Base-by-base conservation (phyloP, 108 stramenopile species). In the Cylindrotheca fusiformis region DNA sequence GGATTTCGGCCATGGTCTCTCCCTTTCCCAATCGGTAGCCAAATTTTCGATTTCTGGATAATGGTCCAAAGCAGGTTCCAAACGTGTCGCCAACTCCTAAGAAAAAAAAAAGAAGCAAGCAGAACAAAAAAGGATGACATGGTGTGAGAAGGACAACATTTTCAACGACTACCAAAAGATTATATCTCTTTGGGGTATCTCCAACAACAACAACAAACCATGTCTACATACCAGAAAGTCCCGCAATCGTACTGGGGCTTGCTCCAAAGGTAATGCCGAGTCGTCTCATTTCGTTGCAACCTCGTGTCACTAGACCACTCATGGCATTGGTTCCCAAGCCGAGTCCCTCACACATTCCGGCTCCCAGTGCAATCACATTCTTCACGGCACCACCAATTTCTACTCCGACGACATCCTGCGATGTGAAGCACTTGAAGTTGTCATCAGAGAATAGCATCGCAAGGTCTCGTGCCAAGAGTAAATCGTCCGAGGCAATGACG, bases 351-450 rank as follows among this genome's bases (percentile, higher is more conserved):
- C 94, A 95, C 97, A 98, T 98, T 29, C 97, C 97, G 30, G 97
- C 97, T 4, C 95, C 97, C 25, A 98, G 67, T 0, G 97, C 97
- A 70, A 98, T 95, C 24, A 98, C 97, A 76, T 98, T 98, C 67
- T 98, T 98, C 52, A 97, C 94, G 17, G 96, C 96, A 10, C 97
- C 97, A 17, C 97, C 97, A 67, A 98, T 86, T 74, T 98, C 97
- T 22, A 98, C 93, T 22, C 97, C 97, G 60, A 94, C 80, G 2
- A 96, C 95, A 78, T 96, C 95, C 31, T 79, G 55, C 32, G 87
- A 75, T 5, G 95, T 96, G 76, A 94, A 97, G 4, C 85, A 85
- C 17, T 89, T 81, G 75, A 98, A 97, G 23, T 82, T 75, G 32
- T 88, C 90, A 45, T 88, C 85, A 4, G 78, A 71, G 55, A 98